These are phyloP conservation scores for Prinsepia uniflora DNA, from an alignment of 306 rosid species.

Conservation along the genomic window DNA sequence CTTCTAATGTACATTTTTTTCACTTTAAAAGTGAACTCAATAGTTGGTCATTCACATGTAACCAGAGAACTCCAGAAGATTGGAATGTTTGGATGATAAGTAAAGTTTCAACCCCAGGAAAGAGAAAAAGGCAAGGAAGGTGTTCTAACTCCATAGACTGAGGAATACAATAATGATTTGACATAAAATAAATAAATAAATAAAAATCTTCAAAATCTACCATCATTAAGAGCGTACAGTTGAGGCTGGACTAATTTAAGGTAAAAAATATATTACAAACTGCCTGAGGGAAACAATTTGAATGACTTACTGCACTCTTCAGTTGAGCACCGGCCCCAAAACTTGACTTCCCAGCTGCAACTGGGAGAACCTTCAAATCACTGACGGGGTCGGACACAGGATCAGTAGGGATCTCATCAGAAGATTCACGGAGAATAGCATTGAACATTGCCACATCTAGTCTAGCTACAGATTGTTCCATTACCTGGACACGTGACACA, in stretches of 20 bases:
- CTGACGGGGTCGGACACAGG: constrained; percentile 95
- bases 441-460: constrained; percentile 97
- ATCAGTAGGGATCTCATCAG: constrained; percentile 84
- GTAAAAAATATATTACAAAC: not conserved
- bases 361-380: constrained; percentile 78
- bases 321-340: constrained; percentile 94
- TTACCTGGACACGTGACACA: constrained; percentile 44
- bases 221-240: not conserved
- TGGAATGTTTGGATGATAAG: not conserved
- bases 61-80: not conserved
- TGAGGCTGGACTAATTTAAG: not conserved
- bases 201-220: not conserved
- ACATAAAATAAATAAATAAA: too few relatives aligned
- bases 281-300: constrained; percentile 7
- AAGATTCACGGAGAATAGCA: constrained; percentile 95
- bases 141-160: not conserved
- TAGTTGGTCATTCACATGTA: too few relatives aligned
- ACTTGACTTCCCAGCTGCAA: constrained; percentile 73
- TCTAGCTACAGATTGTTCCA: constrained; percentile 95
- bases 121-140: not conserved
- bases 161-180: not conserved
- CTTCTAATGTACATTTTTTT: not conserved
- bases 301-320: constrained; percentile 74
- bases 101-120: not conserved
- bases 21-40: too few relatives aligned